Evolutionary conservation across 1,284 basidiomycete genomes (phyloP).

Genomic region (Fomitopsis betulina): DNA sequence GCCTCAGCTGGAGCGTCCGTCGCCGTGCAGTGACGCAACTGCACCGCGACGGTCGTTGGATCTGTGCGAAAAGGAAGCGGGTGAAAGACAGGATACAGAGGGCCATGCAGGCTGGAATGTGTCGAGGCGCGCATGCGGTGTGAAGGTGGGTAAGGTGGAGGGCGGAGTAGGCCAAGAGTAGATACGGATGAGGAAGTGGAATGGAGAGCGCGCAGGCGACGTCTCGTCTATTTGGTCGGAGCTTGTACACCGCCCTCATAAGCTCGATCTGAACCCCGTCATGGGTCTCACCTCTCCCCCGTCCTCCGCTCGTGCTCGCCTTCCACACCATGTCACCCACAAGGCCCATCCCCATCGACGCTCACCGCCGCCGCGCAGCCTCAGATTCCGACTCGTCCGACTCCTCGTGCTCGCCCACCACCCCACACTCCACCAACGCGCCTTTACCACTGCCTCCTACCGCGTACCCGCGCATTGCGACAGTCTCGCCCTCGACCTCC

Average conservation of each 20-base stretch:
- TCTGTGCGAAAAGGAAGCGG: neutral
- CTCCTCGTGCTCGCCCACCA: conserved; percentile 43
- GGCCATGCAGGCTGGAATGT: neutral
- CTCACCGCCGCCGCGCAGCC: conserved; percentile 36
- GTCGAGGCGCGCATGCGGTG: neutral
- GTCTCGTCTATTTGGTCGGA: conserved; percentile 9
- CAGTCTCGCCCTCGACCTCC: conserved; percentile 53
- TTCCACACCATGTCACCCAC: conserved; percentile 36
- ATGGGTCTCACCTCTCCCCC: neutral
- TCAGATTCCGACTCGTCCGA: conserved; percentile 50
- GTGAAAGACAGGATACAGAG: neutral
- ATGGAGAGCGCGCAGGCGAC: neutral
- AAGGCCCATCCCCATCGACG: conserved; percentile 60
- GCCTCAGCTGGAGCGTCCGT: neutral
- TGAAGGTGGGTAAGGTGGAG: neutral
- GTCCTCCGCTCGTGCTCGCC: neutral
- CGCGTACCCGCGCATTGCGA: conserved; percentile 38
- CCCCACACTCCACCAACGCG: conserved; percentile 43
- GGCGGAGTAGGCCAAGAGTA: neutral
- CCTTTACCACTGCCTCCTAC: conserved; percentile 43
- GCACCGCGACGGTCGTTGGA: neutral
- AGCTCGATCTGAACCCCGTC: neutral
- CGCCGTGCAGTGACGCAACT: neutral
- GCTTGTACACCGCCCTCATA: conserved; percentile 8
- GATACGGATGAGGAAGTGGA: neutral